Base-by-base conservation (phyloP, 805 yeast species). In the Jamesozyma jinghongensis region DNA sequence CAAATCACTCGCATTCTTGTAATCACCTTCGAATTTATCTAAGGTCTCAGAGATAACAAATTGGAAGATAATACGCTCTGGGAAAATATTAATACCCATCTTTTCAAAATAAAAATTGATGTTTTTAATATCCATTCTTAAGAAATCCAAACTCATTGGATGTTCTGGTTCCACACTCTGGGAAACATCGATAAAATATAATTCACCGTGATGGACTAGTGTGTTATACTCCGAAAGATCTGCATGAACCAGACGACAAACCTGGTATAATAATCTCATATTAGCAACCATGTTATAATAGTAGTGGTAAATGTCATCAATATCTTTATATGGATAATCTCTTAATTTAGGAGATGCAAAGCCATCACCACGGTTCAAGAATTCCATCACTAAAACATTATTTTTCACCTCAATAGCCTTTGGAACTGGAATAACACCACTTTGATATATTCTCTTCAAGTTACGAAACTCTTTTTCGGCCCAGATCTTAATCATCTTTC, bases 131-230 rank as follows among this genome's bases (percentile, higher is more conserved):
- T 92, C 99, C 98, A 92, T 92, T 57, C 99, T 71, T 45, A 92
- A 65, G 59, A 92, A 92, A 60, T 92, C 97, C 49, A 92, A 69
- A 33, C 95, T 83, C 86, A 86, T 86, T 10, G 96, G 97, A 63
- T 92, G 99, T 52, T 87, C 96, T 8, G 96, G 97, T 61, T 92
- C 97, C 19, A 92, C 97, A 30, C 94, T 80, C 61, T 92, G 99
- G 1, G 97, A 88, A 10, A 92, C 99, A 65, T 92, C 99, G 51
- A 92, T 85, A 43, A 92, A 84, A 63, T 83, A 87, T 22, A 92
- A 66, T 56, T 77, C 74, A 27, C 74, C 79, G 6, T 84, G 60
- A 56, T 90, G 97, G 18, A 92, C 84, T 40, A 92, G 82, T 2
- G 87, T 75, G 59, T 92, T 92, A 67, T 92, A 92, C 62, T 92